Percentiles rank a stretch among this genome's conserved stretches.
Conservation (phyloP, 441 rosid genomes). For the Geranium incanum region DNA sequence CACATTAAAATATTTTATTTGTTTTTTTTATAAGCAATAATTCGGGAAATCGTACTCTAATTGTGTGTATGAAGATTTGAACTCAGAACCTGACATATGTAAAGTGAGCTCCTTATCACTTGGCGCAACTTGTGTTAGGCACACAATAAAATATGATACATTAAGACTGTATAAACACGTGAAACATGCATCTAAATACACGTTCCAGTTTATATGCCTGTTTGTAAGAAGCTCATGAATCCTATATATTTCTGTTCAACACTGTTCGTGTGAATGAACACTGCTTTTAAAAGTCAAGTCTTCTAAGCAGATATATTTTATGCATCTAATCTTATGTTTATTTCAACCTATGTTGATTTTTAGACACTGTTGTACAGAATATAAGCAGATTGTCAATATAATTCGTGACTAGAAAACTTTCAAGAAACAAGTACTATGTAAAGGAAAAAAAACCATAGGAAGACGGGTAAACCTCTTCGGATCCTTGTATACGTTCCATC, state of each 20-base stretch:
- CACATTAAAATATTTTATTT: not conserved
- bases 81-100: too few relatives aligned
- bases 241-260: not conserved
- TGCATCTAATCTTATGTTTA: not conserved
- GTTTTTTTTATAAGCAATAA: too few relatives aligned
- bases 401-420: not conserved
- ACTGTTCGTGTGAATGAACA: not conserved
- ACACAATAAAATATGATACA: not conserved
- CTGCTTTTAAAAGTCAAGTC: not conserved
- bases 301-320: not conserved
- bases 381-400: not conserved
- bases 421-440: not conserved
- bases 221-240: not conserved
- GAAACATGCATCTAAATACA: conserved; percentile 2
- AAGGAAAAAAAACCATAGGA: not conserved
- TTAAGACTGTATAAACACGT: not conserved
- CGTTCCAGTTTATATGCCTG: not conserved
- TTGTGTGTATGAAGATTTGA: too few relatives aligned
- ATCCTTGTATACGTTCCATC: conserved; percentile 83
- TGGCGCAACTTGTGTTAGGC: too few relatives aligned
- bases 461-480: conserved; percentile 62
- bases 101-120: too few relatives aligned
- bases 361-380: not conserved
- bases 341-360: not conserved
- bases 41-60: too few relatives aligned